Evolutionary conservation across 2,329 filamentous ascomycete genomes (phyloP).

Genomic region (Ceratocystis diversiconidia): DNA sequence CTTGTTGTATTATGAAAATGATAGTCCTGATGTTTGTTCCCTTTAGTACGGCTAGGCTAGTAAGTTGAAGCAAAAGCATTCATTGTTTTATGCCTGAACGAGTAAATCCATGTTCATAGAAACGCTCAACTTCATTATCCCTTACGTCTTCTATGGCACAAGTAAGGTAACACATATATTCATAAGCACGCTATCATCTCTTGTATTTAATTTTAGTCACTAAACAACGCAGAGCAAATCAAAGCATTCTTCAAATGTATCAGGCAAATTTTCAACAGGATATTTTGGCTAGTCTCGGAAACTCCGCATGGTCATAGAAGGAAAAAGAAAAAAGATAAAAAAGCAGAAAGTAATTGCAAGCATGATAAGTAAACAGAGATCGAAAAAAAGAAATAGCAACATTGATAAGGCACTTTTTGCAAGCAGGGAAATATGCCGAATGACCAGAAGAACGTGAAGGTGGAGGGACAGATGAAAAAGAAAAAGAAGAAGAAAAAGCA

Average conservation of each 20-base stretch:
- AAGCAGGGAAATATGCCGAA: background rate
- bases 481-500: background rate
- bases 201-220: background rate
- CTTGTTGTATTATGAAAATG: background rate
- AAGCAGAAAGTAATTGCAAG: slow-evolving; percentile 4
- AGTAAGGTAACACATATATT: too few relatives aligned
- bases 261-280: background rate
- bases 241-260: background rate
- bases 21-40: too few relatives aligned
- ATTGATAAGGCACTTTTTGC: slow-evolving; percentile 1
- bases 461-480: background rate
- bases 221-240: background rate
- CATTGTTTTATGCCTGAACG: too few relatives aligned
- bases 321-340: slow-evolving; percentile 7
- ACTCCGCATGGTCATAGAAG: slow-evolving; percentile 9
- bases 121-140: too few relatives aligned
- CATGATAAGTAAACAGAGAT: slow-evolving; percentile 4
- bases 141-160: too few relatives aligned
- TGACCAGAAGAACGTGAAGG: background rate
- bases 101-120: too few relatives aligned
- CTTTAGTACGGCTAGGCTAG: too few relatives aligned
- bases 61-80: too few relatives aligned
- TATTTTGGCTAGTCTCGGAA: slow-evolving; percentile 11
- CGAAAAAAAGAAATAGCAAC: background rate
- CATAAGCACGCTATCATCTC: background rate